Base-by-base conservation (phyloP, 2,329 filamentous ascomycete species). In the Colletotrichum ledebouriae region DNA sequence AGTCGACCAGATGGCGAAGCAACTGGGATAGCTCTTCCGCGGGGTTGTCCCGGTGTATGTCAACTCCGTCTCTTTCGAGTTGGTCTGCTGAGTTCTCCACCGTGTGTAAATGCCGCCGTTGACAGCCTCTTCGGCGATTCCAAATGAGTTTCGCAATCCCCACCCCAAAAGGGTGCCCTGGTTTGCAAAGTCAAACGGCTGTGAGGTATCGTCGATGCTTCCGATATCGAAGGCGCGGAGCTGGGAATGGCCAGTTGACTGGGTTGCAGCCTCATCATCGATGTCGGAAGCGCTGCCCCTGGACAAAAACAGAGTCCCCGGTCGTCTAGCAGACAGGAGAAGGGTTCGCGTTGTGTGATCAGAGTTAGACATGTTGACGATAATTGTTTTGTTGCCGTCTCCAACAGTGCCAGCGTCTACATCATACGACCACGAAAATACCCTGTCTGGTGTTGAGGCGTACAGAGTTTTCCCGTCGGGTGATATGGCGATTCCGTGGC, bases 1-100 rank as follows among this genome's bases (percentile, higher is more conserved):
- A 0, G 86, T 84, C 66, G 86, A 82, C 90, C 90, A 93, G 9
- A 90, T 82, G 0, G 90, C 82, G 73, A 89, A 91, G 79, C 92
- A 94, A 52, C 83, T 78, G 2, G 92, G 92, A 74, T 93, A 94
- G 22, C 76, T 93, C 89, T 75, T 93, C 90, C 20, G 87, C 90
- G 0, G 91, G 90, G 73, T 93, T 92, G 71, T 90, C 81, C 71
- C 87, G 79, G 73, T 91, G 89, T 52, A 92, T 84, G 72, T 90
- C 88, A 11, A 79, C 72, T 7, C 84, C 85, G 25, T 80, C 73
- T 29, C 90, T 83, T 34, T 78, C 75, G 49, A 92, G 79, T 25
- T 90, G 76, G 75, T 92, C 90, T 6, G 87, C 87, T 15, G 85
- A 88, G 77, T 92, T 39, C 34, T 39, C 34, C 3, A 12, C 34